Percentiles rank a stretch among this genome's conserved stretches.
Evolutionary conservation across 345 rosid species (phyloP).

Genomic region (Euphorbia lathyris): DNA sequence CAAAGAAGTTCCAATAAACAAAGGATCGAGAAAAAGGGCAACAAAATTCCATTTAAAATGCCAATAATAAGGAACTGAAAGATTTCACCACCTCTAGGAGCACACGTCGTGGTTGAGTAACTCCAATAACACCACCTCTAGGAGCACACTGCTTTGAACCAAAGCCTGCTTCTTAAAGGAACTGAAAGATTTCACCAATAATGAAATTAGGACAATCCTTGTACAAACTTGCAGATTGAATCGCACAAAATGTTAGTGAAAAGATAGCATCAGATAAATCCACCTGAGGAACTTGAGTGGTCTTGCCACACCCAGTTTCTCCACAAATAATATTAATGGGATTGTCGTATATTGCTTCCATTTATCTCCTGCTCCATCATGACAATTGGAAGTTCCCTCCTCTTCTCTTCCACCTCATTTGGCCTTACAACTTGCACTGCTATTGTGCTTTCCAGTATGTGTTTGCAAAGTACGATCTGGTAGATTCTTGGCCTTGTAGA

Average conservation of each 20-base stretch:
- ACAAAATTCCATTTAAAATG: too few relatives aligned
- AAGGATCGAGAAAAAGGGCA: not conserved
- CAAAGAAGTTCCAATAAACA: not conserved
- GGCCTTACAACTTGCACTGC: conserved; percentile 77
- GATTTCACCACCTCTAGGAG: too few relatives aligned
- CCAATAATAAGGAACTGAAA: too few relatives aligned
- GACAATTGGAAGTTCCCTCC: conserved; percentile 87
- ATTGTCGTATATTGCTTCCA: conserved; percentile 83
- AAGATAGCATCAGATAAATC: conserved; percentile 21
- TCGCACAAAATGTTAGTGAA: not conserved
- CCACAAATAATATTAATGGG: conserved; percentile 66
- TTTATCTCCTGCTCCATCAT: conserved; percentile 99
- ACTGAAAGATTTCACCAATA: conserved; percentile 42
- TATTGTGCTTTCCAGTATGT: conserved; percentile 37
- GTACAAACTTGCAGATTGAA: not conserved
- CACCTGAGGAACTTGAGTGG: conserved; percentile 97
- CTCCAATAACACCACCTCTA: conserved; percentile 75
- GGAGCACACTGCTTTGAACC: conserved; percentile 50
- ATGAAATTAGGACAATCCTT: conserved; percentile 17
- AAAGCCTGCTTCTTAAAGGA: conserved; percentile 90
- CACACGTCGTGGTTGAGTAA: conserved; percentile 98
- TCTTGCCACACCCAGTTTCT: conserved; percentile 97
- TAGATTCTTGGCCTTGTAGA: conserved; percentile 16
- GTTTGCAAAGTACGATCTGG: conserved; percentile 30
- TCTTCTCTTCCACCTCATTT: conserved; percentile 55